phyloP scores from a whole-genome alignment of 257 asterid genomes.

The Salvia hispanica region DNA sequence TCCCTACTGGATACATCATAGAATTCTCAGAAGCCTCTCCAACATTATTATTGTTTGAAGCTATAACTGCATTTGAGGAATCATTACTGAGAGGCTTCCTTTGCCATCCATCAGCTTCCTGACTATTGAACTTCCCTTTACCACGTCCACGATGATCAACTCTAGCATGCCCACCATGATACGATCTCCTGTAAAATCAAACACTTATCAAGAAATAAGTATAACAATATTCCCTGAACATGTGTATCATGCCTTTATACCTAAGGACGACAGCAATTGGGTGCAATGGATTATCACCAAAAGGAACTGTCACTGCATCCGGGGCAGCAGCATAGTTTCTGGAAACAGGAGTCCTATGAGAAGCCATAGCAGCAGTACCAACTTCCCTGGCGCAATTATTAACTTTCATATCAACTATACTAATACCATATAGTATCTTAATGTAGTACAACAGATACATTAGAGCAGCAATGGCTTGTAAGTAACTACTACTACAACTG shows the following conservation, averaged over 20 bases:
- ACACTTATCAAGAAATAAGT: conserved; percentile 30
- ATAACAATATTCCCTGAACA: conserved; percentile 2
- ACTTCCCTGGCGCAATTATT: conserved; percentile 36
- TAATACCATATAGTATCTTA: neutral
- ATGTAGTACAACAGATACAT: neutral
- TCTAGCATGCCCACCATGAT: conserved; percentile 58
- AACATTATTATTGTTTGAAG: conserved; percentile 35
- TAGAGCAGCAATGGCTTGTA: neutral
- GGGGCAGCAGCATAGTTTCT: conserved; percentile 38
- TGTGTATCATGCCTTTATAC: conserved; percentile 37
- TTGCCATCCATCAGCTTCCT: conserved; percentile 62
- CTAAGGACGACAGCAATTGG: conserved; percentile 51
- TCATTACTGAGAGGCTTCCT: conserved; percentile 50
- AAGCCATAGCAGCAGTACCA: conserved; percentile 36
- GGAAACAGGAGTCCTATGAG: conserved; percentile 37
- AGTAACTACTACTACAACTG: no score
- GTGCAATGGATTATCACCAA: conserved; percentile 46
- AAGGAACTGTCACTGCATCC: conserved; percentile 40
- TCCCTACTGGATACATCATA: conserved; percentile 36
- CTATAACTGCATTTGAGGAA: conserved; percentile 34
- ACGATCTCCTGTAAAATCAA: conserved; percentile 53
- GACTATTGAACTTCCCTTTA: conserved; percentile 55
- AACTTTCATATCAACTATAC: conserved; percentile 33
- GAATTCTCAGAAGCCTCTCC: conserved; percentile 47
- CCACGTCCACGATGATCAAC: conserved; percentile 52